A percentile compares a stretch with the other conserved stretches of the same genome.
phyloP scores from a whole-genome alignment of 176 grass and related monocot genomes.

The Chrysopogon serrulatus region DNA sequence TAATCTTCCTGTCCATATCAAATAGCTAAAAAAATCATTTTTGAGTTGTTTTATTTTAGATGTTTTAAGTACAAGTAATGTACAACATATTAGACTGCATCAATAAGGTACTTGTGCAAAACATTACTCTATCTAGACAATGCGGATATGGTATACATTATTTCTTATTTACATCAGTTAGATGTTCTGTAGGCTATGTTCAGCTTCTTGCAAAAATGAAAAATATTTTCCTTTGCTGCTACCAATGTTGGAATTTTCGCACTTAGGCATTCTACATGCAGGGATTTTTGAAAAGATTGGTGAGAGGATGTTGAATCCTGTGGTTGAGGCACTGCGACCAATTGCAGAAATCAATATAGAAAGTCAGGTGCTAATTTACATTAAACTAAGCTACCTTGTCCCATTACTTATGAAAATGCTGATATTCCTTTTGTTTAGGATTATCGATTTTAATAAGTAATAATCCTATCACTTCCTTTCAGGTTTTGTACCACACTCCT shows the following conservation, averaged over 20 bases:
- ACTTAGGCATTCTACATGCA: constrained; percentile 27
- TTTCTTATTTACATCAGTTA: constrained; percentile 7
- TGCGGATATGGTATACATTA: not conserved
- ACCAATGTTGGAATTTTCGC: not conserved
- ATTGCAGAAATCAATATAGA: constrained; percentile 88
- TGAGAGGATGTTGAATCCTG: constrained; percentile 59
- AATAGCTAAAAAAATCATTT: not conserved
- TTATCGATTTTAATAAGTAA: not conserved
- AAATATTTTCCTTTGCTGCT: not conserved
- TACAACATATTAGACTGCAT: not conserved
- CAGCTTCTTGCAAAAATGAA: not conserved
- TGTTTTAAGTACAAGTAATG: no score
- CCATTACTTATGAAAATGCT: not conserved
- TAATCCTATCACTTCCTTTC: constrained; percentile 3
- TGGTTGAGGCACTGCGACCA: constrained; percentile 69
- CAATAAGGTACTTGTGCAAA: not conserved
- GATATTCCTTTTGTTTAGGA: not conserved
- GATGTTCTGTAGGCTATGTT: not conserved
- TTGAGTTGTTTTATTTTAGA: not conserved
- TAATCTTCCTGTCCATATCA: not conserved
- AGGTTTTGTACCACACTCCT: constrained; percentile 92
- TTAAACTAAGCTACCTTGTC: not conserved
- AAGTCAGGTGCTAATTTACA: constrained; percentile 98
- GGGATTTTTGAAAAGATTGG: constrained; percentile 84
- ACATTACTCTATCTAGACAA: not conserved